A percentile compares a stretch with the other conserved stretches of the same genome.
Conservation (phyloP, 2,329 filamentous ascomycete genomes). For the Herpotrichia juniperi region DNA sequence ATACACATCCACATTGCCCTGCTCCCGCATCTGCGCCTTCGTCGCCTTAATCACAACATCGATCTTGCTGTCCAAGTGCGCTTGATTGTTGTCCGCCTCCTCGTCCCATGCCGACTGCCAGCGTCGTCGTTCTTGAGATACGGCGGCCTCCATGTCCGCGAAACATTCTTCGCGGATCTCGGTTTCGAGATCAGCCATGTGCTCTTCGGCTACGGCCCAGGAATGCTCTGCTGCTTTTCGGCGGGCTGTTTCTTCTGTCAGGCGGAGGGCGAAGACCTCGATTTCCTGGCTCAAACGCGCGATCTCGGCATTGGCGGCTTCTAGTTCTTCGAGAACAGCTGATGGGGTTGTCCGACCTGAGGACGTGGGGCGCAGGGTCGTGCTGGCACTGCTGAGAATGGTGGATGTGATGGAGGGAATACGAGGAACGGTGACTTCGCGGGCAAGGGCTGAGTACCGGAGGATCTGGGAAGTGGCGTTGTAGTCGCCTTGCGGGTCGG, state of each 20-base stretch:
- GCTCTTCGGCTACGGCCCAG: constrained; percentile 67
- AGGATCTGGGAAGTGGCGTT: constrained; percentile 97
- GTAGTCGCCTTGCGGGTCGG: constrained; percentile 90
- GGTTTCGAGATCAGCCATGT: constrained; percentile 78
- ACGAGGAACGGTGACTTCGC: constrained; percentile 89
- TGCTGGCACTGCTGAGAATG: constrained; percentile 55
- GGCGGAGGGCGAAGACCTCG: constrained; percentile 72
- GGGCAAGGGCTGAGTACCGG: constrained; percentile 88
- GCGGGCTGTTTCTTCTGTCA: constrained; percentile 73
- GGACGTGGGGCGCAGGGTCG: constrained; percentile 43
- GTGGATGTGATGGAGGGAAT: constrained; percentile 82
- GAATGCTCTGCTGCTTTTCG: constrained; percentile 75
- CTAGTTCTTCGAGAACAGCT: constrained; percentile 69
- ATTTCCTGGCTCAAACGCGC: constrained; percentile 78
- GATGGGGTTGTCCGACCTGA: constrained; percentile 55
- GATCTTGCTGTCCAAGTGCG: constrained; percentile 87
- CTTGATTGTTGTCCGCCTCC: constrained; percentile 78
- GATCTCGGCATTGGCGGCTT: constrained; percentile 81
- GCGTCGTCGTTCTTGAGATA: constrained; percentile 76
- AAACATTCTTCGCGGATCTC: constrained; percentile 89
- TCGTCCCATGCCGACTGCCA: constrained; percentile 81
- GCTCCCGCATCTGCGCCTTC: constrained; percentile 40
- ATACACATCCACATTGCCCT: constrained; percentile 44
- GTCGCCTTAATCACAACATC: constrained; percentile 70
- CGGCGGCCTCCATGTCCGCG: constrained; percentile 79